Percentiles rank a stretch among this genome's conserved stretches.
phyloP scores from a whole-genome alignment of 495 filamentous ascomycete species.

The Daldinia decipiens region DNA sequence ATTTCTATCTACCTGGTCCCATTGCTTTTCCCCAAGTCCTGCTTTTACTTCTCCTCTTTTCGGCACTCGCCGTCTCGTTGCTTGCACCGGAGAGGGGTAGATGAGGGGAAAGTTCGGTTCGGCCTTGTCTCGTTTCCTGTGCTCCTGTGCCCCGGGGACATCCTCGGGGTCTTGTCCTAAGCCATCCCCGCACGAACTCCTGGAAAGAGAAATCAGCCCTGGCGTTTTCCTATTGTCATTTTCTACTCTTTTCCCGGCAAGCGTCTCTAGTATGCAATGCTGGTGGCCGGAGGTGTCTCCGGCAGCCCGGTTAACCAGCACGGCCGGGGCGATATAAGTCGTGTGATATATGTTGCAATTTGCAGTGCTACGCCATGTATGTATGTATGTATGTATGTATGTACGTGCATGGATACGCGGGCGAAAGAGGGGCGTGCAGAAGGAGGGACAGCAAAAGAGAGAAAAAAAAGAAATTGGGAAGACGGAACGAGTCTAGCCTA shows the following conservation, averaged over 20 bases:
- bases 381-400: conserved; percentile 28
- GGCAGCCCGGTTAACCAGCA: conserved; percentile 6
- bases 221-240: not conserved
- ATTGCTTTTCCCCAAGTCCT: not conserved
- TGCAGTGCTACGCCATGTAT: conserved; percentile 10
- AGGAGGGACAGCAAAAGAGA: not conserved
- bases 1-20: not conserved
- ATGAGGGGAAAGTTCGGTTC: conserved; percentile 15
- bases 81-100: conserved; percentile 1
- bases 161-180: not conserved
- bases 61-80: not conserved
- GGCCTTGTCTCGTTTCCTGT: conserved; percentile 24
- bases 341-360: conserved; percentile 28
- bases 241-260: conserved; percentile 5
- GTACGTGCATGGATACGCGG: conserved; percentile 9
- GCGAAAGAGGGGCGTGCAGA: not conserved
- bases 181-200: not conserved
- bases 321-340: conserved; percentile 12
- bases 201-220: not conserved
- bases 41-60: not conserved
- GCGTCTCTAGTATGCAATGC: conserved; percentile 4
- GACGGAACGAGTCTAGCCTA: conserved; percentile 1
- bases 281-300: conserved; percentile 18
- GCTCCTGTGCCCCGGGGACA: conserved; percentile 1
- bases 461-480: not conserved